Evolutionary conservation across 78 protist species (phyloP), one percentile per base, ranked within the genome.

Genomic region (Cavenderia fasciculata): DNA sequence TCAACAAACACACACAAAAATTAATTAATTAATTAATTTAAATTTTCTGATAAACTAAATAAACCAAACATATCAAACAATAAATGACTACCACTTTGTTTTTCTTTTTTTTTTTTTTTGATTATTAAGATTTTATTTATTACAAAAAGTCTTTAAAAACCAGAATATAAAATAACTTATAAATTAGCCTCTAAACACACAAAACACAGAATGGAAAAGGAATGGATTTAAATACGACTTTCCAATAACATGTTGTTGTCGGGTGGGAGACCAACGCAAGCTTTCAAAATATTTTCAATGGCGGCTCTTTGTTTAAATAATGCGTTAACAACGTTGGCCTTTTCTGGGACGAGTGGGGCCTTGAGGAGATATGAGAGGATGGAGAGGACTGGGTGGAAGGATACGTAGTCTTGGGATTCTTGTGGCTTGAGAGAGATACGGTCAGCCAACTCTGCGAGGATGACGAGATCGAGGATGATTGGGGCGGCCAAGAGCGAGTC

Each of bases 401-500:
- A 34, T 14, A 76, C 59, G 61, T 43, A 94, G 11, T 73, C 96
- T 2, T 69, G 85, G 43, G 31, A 19, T 51, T 40, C 84, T 10
- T 74, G 95, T 31, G 85, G 52, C 69, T 93, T 94, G 95, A 65
- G 90, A 47, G 59, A 1, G 84, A 96, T 89, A 75, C 98, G 93
- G 66, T 29, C 25, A 62, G 63, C 14, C 40, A 98, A 87, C 76
- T 98, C 99, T 11, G 98, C 89, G 31, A 98, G 69, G 59, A 98
- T 51, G 40, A 78, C 98, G 51, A 99, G 89, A 87, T 99, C 99
- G 54, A 98, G 25, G 73, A 99, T 98, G 68, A 99, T 74, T 23
- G 99, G 99, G 5, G 99, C 91, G 43, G 99, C 99, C 7, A 99
- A 95, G 38, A 99, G 96, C 0, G 99, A 97, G 94, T 97, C 99